These are phyloP conservation scores for Rhodotorula sp. DNA, from an alignment of 1,284 basidiomycete species.

Conservation along the genomic window DNA sequence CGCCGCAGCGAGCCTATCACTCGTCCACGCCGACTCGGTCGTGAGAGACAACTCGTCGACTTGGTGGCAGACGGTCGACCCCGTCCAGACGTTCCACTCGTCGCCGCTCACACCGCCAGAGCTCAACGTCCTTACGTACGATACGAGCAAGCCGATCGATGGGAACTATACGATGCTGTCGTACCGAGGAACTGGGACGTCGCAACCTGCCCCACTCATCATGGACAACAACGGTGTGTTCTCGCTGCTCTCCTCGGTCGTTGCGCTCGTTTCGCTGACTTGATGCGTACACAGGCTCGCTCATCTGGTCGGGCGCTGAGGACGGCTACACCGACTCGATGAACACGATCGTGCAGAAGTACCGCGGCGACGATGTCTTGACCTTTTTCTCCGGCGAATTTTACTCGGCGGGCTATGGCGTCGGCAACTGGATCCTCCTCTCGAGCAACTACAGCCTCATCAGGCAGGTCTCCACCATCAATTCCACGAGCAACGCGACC, in stretches of 20 bases:
- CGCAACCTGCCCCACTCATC: constrained; percentile 13
- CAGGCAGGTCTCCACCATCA: not conserved
- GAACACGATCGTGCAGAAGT: constrained; percentile 13
- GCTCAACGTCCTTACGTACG: constrained; percentile 1
- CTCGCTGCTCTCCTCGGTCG: not conserved
- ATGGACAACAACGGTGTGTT: constrained; percentile 11
- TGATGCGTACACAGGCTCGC: not conserved
- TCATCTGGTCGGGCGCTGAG: constrained; percentile 5
- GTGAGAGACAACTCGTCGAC: not conserved
- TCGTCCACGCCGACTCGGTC: constrained; percentile 4
- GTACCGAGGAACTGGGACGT: constrained; percentile 5
- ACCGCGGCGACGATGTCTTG: constrained; percentile 16
- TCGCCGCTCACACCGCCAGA: constrained; percentile 4
- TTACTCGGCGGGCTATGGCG: constrained; percentile 12
- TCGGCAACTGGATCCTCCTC: constrained; percentile 16
- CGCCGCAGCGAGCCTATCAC: not conserved
- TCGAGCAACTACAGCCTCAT: constrained; percentile 12
- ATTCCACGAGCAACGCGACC: constrained; percentile 1
- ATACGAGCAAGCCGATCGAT: not conserved
- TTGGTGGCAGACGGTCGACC: not conserved
- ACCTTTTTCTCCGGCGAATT: constrained; percentile 16
- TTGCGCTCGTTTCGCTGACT: not conserved
- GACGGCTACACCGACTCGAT: constrained; percentile 17
- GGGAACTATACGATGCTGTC: constrained; percentile 2
- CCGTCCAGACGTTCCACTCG: constrained; percentile 14